Evolutionary conservation across 2,329 filamentous ascomycete genomes (phyloP), one percentile per base, ranked within the genome.

Genomic region (Parafenestella ontariensis): DNA sequence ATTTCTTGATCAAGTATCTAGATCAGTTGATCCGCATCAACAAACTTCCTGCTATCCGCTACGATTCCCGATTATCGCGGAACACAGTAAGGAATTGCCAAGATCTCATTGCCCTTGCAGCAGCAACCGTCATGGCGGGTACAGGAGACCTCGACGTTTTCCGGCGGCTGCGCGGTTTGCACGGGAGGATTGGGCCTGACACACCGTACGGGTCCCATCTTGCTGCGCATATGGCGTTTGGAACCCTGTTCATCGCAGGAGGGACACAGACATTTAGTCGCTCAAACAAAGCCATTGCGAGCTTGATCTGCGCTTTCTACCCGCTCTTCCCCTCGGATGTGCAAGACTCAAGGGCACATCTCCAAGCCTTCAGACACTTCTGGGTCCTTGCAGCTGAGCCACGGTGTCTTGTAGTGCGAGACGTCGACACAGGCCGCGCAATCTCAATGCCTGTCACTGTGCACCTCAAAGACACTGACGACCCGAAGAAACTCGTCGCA

Each of bases 361-460:
- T 99, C 5, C 95, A 99, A 78, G 95, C 96, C 3, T 95, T 99
- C 79, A 87, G 96, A 5, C 94, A 99, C 76, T 90, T 99, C 70
- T 99, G 95, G 95, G 94, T 96, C 10, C 83, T 99, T 3, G 95
- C 95, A 1, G 89, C 91, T 0, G 95, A 99, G 68, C 87, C 92
- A 9, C 86, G 96, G 46, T 98, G 94, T 71, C 84, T 99, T 0
- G 86, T 99, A 0, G 86, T 91, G 17, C 90, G 94, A 57, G 95
- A 99, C 64, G 85, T 95, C 3, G 88, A 95, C 54, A 96, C 91
- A 0, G 87, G 89, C 36, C 87, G 92, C 39, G 90, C 93, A 0
- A 85, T 96, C 44, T 85, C 87, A 7, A 84, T 93, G 2, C 87
- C 90, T 0, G 82, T 96, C 41, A 82, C 83, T 4, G 82, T 96